Percentiles rank a stretch among this genome's conserved stretches.
Conservation (phyloP, 176 grass and related monocot genomes). For the Avena eriantha region DNA sequence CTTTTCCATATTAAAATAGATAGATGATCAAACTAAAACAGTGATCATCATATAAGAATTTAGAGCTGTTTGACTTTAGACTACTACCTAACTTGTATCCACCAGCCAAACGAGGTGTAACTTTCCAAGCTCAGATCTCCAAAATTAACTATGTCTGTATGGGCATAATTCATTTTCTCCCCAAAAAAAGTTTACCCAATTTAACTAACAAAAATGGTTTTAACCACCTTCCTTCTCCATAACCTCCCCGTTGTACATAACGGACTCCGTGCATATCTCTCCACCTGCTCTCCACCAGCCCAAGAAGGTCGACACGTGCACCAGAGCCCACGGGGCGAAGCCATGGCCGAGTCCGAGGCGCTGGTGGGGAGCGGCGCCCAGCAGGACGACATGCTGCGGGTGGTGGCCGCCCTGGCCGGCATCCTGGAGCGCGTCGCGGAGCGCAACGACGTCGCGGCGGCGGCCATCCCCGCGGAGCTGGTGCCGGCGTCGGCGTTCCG, state of each 20-base stretch:
- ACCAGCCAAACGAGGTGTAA: neutral
- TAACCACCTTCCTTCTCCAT: neutral
- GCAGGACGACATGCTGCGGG: slow-evolving; percentile 51
- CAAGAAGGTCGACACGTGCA: slow-evolving; percentile 29
- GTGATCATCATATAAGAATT: too few species aligned
- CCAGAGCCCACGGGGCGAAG: slow-evolving; percentile 16
- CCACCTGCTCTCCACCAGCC: slow-evolving; percentile 34
- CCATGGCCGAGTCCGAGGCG: slow-evolving; percentile 50
- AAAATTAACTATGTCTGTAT: neutral
- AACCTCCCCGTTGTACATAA: slow-evolving; percentile 23
- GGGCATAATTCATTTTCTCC: neutral
- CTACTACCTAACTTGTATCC: neutral
- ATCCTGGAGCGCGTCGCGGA: slow-evolving; percentile 68
- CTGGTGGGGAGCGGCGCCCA: slow-evolving; percentile 49
- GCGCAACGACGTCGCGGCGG: slow-evolving; percentile 54
- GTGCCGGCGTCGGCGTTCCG: slow-evolving; percentile 58
- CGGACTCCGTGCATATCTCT: neutral
- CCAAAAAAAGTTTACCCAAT: neutral
- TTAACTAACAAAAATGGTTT: neutral
- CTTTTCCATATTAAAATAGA: too few species aligned
- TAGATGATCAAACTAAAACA: too few species aligned
- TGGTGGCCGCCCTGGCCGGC: slow-evolving; percentile 61
- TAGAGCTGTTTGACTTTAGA: neutral
- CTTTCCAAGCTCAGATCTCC: neutral
- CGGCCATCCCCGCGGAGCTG: neutral